These are phyloP conservation scores for Pseudozyma thailandica DNA, from an alignment of 1,284 basidiomycete species.

Conservation along the genomic window DNA sequence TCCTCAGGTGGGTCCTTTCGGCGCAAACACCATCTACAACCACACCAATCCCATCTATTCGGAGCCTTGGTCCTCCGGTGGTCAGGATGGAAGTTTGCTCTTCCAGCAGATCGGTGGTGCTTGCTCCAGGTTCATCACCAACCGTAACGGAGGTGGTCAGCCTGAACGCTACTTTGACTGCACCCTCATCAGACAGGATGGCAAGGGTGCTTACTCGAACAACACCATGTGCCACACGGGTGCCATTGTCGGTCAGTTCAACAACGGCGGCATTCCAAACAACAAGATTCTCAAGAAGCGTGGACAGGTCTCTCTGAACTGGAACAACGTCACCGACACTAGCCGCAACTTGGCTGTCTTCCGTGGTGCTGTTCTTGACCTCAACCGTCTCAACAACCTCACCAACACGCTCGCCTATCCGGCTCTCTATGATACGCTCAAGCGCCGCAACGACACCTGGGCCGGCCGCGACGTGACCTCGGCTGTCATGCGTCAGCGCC, in stretches of 20 bases:
- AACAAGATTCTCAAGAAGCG: conserved; percentile 68
- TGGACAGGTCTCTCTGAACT: conserved; percentile 92
- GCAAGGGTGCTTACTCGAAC: conserved; percentile 70
- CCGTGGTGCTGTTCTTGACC: conserved; percentile 89
- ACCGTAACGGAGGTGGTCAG: conserved; percentile 59
- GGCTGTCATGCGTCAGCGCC: conserved; percentile 78
- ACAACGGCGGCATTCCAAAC: conserved; percentile 30
- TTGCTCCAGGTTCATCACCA: conserved; percentile 80
- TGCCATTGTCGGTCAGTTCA: conserved; percentile 37
- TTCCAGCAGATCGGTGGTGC: conserved; percentile 90
- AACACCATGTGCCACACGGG: conserved; percentile 55
- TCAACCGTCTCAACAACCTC: conserved; percentile 85
- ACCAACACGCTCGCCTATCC: conserved; percentile 82
- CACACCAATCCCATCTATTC: conserved; percentile 82
- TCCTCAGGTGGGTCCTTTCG: conserved; percentile 54
- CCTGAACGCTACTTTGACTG: conserved; percentile 91
- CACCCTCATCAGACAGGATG: conserved; percentile 83
- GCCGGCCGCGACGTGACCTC: conserved; percentile 87
- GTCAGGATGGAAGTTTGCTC: conserved; percentile 89
- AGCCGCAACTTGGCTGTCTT: conserved; percentile 87
- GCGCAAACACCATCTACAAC: conserved; percentile 76
- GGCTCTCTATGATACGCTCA: conserved; percentile 81
- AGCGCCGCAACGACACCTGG: conserved; percentile 77
- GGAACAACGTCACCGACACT: conserved; percentile 81
- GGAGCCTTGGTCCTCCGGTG: conserved; percentile 80